phyloP scores from a whole-genome alignment of 495 filamentous ascomycete genomes.

The Xylaria acuta region DNA sequence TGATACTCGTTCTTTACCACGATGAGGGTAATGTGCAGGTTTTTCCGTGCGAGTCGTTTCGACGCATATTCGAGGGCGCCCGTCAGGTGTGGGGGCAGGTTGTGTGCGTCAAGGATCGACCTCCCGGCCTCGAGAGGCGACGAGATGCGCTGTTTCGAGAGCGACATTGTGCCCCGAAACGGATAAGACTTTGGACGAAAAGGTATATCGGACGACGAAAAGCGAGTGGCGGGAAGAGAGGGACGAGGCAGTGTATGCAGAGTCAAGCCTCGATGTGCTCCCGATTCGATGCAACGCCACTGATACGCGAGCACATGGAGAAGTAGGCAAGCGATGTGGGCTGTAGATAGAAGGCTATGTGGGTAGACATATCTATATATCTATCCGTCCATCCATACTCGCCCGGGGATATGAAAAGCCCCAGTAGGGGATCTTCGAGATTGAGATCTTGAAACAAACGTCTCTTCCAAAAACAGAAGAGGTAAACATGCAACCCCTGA shows the following conservation, averaged over 20 bases:
- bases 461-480: neutral
- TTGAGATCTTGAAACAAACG: conserved; percentile 22
- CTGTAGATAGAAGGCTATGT: conserved; percentile 8
- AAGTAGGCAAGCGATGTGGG: neutral
- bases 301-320: neutral
- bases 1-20: conserved; percentile 58
- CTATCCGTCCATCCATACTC: neutral
- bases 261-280: conserved; percentile 12
- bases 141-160: conserved; percentile 57
- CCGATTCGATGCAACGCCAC: conserved; percentile 1
- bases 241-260: conserved; percentile 22
- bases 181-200: neutral
- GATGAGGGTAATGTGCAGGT: conserved; percentile 53
- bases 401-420: neutral
- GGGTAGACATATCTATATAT: conserved; percentile 19
- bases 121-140: conserved; percentile 61
- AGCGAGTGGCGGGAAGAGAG: neutral
- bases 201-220: conserved; percentile 1
- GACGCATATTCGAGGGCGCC: conserved; percentile 60
- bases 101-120: conserved; percentile 55
- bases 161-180: conserved; percentile 35
- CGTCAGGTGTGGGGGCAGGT: conserved; percentile 51
- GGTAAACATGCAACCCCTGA: conserved; percentile 15
- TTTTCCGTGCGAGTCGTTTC: conserved; percentile 53
- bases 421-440: conserved; percentile 16